A percentile compares a stretch with the other conserved stretches of the same genome.
These are phyloP conservation scores for Aspergillus aculeatus DNA, from an alignment of 2,329 filamentous ascomycete genomes.

Conservation along the genomic window DNA sequence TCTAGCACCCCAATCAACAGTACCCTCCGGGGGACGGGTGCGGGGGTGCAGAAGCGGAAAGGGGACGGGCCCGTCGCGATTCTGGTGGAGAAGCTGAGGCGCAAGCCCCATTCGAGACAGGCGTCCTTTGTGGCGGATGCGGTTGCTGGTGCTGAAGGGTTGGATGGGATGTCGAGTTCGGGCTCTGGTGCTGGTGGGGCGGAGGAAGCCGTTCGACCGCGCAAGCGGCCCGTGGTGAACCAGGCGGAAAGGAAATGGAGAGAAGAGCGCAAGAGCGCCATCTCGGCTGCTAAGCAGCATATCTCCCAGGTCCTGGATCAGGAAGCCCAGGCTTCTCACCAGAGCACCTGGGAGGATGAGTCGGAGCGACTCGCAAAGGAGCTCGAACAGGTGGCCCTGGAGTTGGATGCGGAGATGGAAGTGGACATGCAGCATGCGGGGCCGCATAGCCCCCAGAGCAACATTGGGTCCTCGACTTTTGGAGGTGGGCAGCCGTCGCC, in stretches of 20 bases:
- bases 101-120: conserved; percentile 33
- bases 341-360: conserved; percentile 43
- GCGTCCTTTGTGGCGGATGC: conserved; percentile 35
- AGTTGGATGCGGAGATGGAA: conserved; percentile 38
- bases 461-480: background rate
- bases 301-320: conserved; percentile 37
- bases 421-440: background rate
- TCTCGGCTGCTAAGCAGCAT: conserved; percentile 37
- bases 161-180: background rate
- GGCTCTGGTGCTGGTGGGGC: conserved; percentile 5
- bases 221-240: conserved; percentile 43
- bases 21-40: conserved; percentile 27
- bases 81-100: conserved; percentile 41
- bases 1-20: conserved; percentile 26
- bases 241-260: conserved; percentile 41
- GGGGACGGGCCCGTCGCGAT: conserved; percentile 34
- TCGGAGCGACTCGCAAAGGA: conserved; percentile 44
- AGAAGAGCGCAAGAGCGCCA: conserved; percentile 33
- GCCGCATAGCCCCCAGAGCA: conserved; percentile 6
- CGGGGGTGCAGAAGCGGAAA: conserved; percentile 39
- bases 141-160: conserved; percentile 19
- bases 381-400: conserved; percentile 44
- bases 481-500: background rate
- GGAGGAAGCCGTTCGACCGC: conserved; percentile 21
- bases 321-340: conserved; percentile 34